Evolutionary conservation across 306 rosid species (phyloP).

Genomic region (Vachellia pachyceras): DNA sequence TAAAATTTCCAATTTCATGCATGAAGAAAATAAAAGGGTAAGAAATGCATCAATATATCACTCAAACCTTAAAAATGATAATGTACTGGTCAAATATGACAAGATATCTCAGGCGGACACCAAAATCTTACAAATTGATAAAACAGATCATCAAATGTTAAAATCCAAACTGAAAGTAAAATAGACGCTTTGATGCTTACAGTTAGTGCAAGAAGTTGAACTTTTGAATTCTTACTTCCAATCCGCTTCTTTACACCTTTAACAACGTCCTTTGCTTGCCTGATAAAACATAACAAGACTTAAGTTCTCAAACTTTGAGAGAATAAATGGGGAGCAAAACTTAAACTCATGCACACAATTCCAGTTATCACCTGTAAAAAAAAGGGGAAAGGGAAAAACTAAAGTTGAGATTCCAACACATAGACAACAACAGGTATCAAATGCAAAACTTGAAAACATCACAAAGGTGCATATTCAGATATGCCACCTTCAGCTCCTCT

Average conservation of each 20-base stretch:
- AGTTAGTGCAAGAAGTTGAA: conserved; percentile 93
- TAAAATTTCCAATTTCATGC: not conserved
- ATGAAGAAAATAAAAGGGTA: not conserved
- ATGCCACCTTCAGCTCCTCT: not conserved
- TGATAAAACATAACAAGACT: conserved; percentile 45
- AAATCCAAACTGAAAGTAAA: conserved; percentile 10
- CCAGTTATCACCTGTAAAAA: not conserved
- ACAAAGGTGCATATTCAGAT: not conserved
- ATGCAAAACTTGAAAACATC: not conserved
- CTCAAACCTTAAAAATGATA: not conserved
- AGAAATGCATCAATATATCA: not conserved
- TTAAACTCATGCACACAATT: conserved; percentile 25
- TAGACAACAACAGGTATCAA: not conserved
- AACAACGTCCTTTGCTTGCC: conserved; percentile 96
- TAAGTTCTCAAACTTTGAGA: conserved; percentile 23
- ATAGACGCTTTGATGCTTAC: conserved; percentile 51
- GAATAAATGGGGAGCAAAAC: conserved; percentile 17
- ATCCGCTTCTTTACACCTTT: conserved; percentile 90
- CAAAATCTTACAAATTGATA: conserved; percentile 23
- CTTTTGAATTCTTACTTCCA: conserved; percentile 91
- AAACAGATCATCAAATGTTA: conserved; percentile 18
- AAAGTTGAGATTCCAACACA: not conserved
- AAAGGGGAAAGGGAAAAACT: not conserved
- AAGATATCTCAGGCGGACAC: conserved; percentile 12
- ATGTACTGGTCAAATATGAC: not conserved